A percentile compares a stretch with the other conserved stretches of the same genome.
phyloP scores from a whole-genome alignment of 495 filamentous ascomycete species.

The Daldinia childiae region DNA sequence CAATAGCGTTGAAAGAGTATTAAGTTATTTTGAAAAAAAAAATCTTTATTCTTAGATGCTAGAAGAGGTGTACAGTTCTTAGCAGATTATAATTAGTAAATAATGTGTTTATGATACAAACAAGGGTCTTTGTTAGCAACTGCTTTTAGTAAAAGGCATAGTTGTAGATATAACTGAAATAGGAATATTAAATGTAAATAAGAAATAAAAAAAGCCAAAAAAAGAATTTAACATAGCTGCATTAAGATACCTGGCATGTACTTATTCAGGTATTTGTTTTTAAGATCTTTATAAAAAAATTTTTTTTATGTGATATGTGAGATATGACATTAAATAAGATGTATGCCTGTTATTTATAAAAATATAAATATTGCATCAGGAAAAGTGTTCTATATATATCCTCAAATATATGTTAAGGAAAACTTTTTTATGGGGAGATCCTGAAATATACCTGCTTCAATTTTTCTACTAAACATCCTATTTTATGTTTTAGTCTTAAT shows the following conservation, averaged over 20 bases:
- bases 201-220: background rate
- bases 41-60: background rate
- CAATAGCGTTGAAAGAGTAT: slow-evolving; percentile 5
- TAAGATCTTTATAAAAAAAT: slow-evolving; percentile 5
- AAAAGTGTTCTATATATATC: slow-evolving; percentile 4
- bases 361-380: slow-evolving; percentile 3
- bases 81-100: slow-evolving; percentile 1
- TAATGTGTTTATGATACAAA: background rate
- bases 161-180: slow-evolving; percentile 2
- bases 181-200: slow-evolving; percentile 1
- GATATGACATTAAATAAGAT: slow-evolving; percentile 1
- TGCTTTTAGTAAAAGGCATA: background rate
- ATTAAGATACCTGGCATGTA: background rate
- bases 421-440: slow-evolving; percentile 3
- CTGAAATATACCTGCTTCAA: slow-evolving; percentile 3
- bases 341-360: slow-evolving; percentile 1
- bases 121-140: slow-evolving; percentile 4
- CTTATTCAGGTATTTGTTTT: slow-evolving; percentile 3
- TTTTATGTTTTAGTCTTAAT: slow-evolving; percentile 2
- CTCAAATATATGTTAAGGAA: slow-evolving; percentile 4
- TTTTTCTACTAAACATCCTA: slow-evolving; percentile 1
- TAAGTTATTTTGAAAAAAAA: slow-evolving; percentile 2
- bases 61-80: slow-evolving; percentile 4
- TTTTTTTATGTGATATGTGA: slow-evolving; percentile 2
- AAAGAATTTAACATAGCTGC: slow-evolving; percentile 5